Evolutionary conservation across 176 grass and related monocot genomes (phyloP).

Genomic region (Typha latifolia): DNA sequence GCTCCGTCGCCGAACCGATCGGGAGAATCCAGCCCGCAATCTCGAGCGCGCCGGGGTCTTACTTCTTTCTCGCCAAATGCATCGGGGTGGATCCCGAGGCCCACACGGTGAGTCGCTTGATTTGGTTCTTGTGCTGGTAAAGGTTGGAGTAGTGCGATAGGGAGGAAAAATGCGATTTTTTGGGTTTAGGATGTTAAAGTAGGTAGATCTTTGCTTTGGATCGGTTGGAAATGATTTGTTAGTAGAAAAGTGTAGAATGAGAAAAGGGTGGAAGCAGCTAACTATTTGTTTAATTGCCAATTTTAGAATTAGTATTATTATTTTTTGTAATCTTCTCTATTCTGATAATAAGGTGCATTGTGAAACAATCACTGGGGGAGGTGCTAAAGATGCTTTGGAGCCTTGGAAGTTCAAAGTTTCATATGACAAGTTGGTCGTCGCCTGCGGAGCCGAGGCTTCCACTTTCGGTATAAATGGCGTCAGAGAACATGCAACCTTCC

Average conservation of each 20-base stretch:
- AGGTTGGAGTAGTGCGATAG: background rate
- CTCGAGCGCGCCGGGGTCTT: constrained; percentile 53
- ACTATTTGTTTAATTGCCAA: too few relatives aligned
- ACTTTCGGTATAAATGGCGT: constrained; percentile 89
- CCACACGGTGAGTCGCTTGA: constrained; percentile 42
- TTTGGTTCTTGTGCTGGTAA: background rate
- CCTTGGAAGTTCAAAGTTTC: constrained; percentile 93
- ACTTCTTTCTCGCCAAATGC: constrained; percentile 86
- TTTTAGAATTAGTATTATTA: too few relatives aligned
- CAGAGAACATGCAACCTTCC: constrained; percentile 79
- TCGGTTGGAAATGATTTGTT: too few relatives aligned
- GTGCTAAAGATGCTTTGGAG: constrained; percentile 37
- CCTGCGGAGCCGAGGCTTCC: constrained; percentile 76
- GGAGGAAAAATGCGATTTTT: background rate
- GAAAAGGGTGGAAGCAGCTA: too few relatives aligned
- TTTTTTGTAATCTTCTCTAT: constrained; percentile 14
- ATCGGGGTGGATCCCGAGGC: constrained; percentile 47
- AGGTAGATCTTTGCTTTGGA: too few relatives aligned
- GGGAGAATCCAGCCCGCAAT: constrained; percentile 55
- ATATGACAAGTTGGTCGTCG: constrained; percentile 90
- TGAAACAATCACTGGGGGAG: constrained; percentile 52
- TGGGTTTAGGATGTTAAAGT: too few relatives aligned
- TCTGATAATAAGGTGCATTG: constrained; percentile 63
- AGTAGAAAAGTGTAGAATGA: too few relatives aligned
- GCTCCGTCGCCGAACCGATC: constrained; percentile 76